Base-by-base conservation (phyloP, 2,329 filamentous ascomycete genomes). In the Cryphonectria carpinicola region DNA sequence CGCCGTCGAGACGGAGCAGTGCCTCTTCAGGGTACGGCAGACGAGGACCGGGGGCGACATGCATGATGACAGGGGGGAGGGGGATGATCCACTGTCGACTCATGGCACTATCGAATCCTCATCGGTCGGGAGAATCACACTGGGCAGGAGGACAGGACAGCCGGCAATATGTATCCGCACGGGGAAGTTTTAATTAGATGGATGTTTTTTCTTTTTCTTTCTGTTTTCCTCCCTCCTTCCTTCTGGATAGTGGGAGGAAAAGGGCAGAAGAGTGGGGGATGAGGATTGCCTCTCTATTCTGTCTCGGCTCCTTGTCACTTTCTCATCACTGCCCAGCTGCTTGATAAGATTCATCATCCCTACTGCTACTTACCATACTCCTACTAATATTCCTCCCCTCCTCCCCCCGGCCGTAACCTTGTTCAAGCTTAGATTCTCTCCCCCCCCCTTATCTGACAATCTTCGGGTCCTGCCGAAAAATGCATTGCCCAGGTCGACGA, bases 51-150 rank as follows among this genome's bases (percentile, higher is more conserved):
- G n/a, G n/a, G 46, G 46, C 46, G 22, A n/a, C 19, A 39, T 39
- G 8, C 41, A 17, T 6, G 10, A 46, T 4, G 46, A 49, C 46
- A 49, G 46, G 46, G 46, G 46, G 46, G 46, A 49, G 2, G 46
- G 46, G 46, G 46, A 49, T n/a, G 54, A 58, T 58, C 54, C 54
- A 58, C 54, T 58, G 54, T 14, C 54, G 54, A 19, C 13, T 58
- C 54, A n/a, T 22, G 32, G 58, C 58, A n/a, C 58, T 61, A 61
- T 61, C n/a, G 58, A 61, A 61, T 61, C 58, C 58, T 61, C 32
- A 22, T 61, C 58, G 58, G 58, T n/a, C 58, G 35, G 35, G 58
- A n/a, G 17, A 35, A 19, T 61, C 58, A 25, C 58, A 39, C 58
- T 39, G 58, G 58, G 35, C 54, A 61, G 58, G 58, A 61, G 58